Base-by-base conservation (phyloP, 2,329 filamentous ascomycete species). In the Aciculosporium take region DNA sequence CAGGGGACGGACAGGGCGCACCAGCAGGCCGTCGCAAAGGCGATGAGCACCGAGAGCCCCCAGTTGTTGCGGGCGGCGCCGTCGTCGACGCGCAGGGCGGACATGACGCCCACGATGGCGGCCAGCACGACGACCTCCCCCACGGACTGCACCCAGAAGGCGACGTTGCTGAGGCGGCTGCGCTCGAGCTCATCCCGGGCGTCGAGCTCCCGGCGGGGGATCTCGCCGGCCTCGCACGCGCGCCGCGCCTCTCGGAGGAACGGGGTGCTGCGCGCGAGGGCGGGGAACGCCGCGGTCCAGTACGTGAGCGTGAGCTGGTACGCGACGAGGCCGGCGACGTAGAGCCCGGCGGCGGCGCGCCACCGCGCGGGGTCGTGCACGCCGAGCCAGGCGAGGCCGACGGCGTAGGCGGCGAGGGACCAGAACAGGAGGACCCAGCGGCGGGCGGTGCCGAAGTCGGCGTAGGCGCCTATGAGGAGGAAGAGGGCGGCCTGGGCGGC, bases 251-350 rank as follows among this genome's bases (percentile, higher is more conserved):
- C 58, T 41, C 51, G 57, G 35, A 64, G 43, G n/a, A 52, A 48
- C 1, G 53, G 49, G 5, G 56, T 56, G 29, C 61, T 63, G 30
- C 62, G 57, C 2, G 62, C 61, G 17, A 65, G 53, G 7, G 55
- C 53, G 1, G 62, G 62, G 33, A 65, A 65, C 0, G 78, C 76
- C 0, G 79, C 76, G 0, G 76, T 79, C 75, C 77, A 82, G 54
- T 81, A 82, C 0, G 78, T 81, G 37, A 81, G 61, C 0, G 74
- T 78, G 2, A 79, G 71, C 56, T 81, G 77, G 49, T 81, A 82
- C 1, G 71, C 70, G 46, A 83, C 76, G 32, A 81, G 55, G 2
- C 77, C 78, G 13, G 81, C 69, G 42, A 82, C 77, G 53, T 83
- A 83, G 13, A 84, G 55, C 0, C 69, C 78, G 0, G 74, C 66